Conservation (phyloP, 2,329 filamentous ascomycete species). For the Xylogone sp. region DNA sequence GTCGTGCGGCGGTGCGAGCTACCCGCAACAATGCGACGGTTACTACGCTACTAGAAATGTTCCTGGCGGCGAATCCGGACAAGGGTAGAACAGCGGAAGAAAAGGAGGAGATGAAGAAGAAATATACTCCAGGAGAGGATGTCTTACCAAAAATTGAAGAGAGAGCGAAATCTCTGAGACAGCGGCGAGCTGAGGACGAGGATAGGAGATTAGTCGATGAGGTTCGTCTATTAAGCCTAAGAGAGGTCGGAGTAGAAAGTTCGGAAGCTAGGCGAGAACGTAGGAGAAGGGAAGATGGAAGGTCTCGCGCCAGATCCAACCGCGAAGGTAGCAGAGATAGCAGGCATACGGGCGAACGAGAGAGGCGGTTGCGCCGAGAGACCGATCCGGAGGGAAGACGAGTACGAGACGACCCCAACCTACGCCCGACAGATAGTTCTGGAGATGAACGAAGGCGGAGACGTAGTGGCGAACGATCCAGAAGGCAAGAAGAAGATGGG, state of each 20-base stretch:
- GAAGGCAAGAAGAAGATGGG: conserved; percentile 21
- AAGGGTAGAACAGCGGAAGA: conserved; percentile 68
- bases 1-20: conserved; percentile 79
- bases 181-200: conserved; percentile 46
- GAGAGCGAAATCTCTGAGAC: conserved; percentile 47
- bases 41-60: conserved; percentile 86
- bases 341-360: conserved; percentile 21
- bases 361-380: conserved; percentile 26
- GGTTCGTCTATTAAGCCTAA: conserved; percentile 38
- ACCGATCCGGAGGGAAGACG: conserved; percentile 27
- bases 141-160: conserved; percentile 63
- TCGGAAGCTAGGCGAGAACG: conserved; percentile 21
- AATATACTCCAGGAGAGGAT: conserved; percentile 78
- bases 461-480: conserved; percentile 20
- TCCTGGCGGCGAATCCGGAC: conserved; percentile 73
- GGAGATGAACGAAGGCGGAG: conserved; percentile 19
- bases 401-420: conserved; percentile 11
- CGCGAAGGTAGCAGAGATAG: conserved; percentile 25
- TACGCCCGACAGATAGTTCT: conserved; percentile 15
- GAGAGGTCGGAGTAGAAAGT: conserved; percentile 54
- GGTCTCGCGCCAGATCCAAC: conserved; percentile 27
- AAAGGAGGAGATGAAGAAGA: conserved; percentile 68
- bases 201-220: conserved; percentile 26
- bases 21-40: conserved; percentile 90
- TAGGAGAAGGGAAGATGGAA: conserved; percentile 24